Percentiles rank a stretch among this genome's conserved stretches.
These are phyloP conservation scores for Penicillium tannophilum DNA, from an alignment of 495 filamentous ascomycete species.

Conservation along the genomic window DNA sequence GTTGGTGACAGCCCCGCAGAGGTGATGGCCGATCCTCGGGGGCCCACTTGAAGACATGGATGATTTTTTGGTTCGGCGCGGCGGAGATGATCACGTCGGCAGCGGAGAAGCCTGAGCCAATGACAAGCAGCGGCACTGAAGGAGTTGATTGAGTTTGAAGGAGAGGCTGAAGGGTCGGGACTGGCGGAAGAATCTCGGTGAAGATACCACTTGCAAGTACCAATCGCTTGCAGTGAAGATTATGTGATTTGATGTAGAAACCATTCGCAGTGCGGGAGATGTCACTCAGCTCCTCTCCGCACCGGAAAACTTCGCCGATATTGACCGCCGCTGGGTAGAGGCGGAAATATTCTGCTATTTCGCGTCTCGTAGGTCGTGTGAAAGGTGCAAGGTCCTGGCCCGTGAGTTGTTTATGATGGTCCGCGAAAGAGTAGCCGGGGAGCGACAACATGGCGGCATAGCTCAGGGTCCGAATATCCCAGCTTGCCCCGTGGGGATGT, in stretches of 20 bases:
- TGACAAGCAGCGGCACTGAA: slow-evolving; percentile 50
- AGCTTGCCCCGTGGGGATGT: slow-evolving; percentile 54
- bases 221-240: slow-evolving; percentile 59
- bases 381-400: slow-evolving; percentile 52
- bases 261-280: slow-evolving; percentile 50
- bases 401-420: slow-evolving; percentile 49
- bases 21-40: slow-evolving; percentile 59
- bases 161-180: slow-evolving; percentile 48
- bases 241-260: slow-evolving; percentile 55
- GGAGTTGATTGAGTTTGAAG: slow-evolving; percentile 27
- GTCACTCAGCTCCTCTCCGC: slow-evolving; percentile 41
- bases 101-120: slow-evolving; percentile 68
- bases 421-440: slow-evolving; percentile 62
- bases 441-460: slow-evolving; percentile 69
- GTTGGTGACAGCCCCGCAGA: slow-evolving; percentile 61
- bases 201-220: slow-evolving; percentile 69
- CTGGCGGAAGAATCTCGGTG: slow-evolving; percentile 56
- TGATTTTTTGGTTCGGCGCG: slow-evolving; percentile 50
- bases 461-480: slow-evolving; percentile 61
- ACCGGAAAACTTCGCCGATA: slow-evolving; percentile 55
- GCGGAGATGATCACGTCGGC: slow-evolving; percentile 65
- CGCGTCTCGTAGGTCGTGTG: slow-evolving; percentile 58
- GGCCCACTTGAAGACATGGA: slow-evolving; percentile 67
- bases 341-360: slow-evolving; percentile 61
- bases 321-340: slow-evolving; percentile 56